A percentile compares a stretch with the other conserved stretches of the same genome.
phyloP scores from a whole-genome alignment of 208 protist species.

The Leishmania arabica region DNA sequence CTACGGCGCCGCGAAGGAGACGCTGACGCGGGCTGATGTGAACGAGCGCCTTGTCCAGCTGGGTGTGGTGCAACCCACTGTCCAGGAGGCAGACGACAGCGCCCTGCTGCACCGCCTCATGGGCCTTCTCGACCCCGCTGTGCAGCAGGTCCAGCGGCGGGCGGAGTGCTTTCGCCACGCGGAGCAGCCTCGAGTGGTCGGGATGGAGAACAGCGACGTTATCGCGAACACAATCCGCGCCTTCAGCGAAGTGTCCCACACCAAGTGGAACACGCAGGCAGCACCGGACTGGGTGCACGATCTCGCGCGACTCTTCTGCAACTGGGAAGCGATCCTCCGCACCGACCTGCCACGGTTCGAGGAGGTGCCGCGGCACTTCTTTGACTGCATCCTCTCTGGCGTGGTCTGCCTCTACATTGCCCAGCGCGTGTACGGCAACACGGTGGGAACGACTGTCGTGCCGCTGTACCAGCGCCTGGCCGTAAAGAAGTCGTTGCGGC shows the following conservation, averaged over 20 bases:
- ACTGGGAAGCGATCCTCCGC: constrained; percentile 87
- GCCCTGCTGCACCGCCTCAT: constrained; percentile 63
- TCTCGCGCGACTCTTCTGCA: constrained; percentile 81
- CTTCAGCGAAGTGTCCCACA: constrained; percentile 58
- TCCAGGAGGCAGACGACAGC: constrained; percentile 61
- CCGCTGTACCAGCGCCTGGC: constrained; percentile 39
- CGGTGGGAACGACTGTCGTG: constrained; percentile 45
- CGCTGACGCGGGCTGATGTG: constrained; percentile 71
- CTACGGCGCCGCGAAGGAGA: constrained; percentile 57
- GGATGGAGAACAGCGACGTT: constrained; percentile 53
- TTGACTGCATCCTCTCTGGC: constrained; percentile 78
- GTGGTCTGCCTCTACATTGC: constrained; percentile 68
- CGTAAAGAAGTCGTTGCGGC: constrained; percentile 54
- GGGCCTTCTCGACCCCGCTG: constrained; percentile 72
- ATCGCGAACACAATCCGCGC: constrained; percentile 47
- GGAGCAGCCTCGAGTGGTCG: constrained; percentile 34
- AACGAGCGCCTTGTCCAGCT: constrained; percentile 65
- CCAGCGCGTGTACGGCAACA: constrained; percentile 68
- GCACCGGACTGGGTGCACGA: constrained; percentile 85
- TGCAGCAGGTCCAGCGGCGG: constrained; percentile 63
- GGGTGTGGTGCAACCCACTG: constrained; percentile 54
- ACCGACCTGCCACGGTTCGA: constrained; percentile 70
- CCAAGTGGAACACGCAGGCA: constrained; percentile 43
- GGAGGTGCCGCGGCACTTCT: constrained; percentile 84
- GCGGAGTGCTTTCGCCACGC: constrained; percentile 41